Evolutionary conservation across 2,329 filamentous ascomycete genomes (phyloP).

Genomic region (Cladosporium sp.): DNA sequence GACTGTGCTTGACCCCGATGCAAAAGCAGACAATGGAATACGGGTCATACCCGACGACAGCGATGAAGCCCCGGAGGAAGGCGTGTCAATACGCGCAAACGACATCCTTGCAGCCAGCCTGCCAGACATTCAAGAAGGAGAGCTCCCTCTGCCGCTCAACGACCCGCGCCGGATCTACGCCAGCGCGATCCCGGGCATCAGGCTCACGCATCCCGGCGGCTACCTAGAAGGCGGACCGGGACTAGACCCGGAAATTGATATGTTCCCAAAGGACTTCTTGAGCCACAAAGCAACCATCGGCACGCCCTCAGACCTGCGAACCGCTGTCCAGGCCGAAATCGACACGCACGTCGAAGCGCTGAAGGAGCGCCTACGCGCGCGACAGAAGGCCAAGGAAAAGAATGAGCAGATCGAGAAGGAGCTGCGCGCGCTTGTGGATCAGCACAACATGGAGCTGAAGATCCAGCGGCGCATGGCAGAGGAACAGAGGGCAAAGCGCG

Average conservation of each 20-base stretch:
- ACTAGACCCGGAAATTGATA: conserved; percentile 32
- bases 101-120: conserved; percentile 23
- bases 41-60: conserved; percentile 23
- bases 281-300: conserved; percentile 29
- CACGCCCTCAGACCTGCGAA: conserved; percentile 31
- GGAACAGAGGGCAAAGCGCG: conserved; percentile 32
- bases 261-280: conserved; percentile 37
- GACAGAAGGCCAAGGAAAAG: conserved; percentile 34
- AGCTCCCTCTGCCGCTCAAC: conserved; percentile 38
- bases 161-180: conserved; percentile 39
- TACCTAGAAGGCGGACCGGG: conserved; percentile 44
- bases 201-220: conserved; percentile 42
- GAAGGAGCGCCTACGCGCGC: conserved; percentile 27
- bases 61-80: conserved; percentile 22
- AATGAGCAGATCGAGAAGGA: conserved; percentile 40
- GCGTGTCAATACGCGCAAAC: conserved; percentile 22
- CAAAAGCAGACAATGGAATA: conserved; percentile 18
- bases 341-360: conserved; percentile 24
- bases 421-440: conserved; percentile 37
- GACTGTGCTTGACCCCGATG: conserved; percentile 30
- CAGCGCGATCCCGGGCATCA: conserved; percentile 38
- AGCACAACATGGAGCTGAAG: conserved; percentile 41
- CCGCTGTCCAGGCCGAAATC: conserved; percentile 28
- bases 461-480: conserved; percentile 38
- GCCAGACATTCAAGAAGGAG: conserved; percentile 25